phyloP scores from a whole-genome alignment of 1,139 yeast genomes.

The Diutina rugosa region DNA sequence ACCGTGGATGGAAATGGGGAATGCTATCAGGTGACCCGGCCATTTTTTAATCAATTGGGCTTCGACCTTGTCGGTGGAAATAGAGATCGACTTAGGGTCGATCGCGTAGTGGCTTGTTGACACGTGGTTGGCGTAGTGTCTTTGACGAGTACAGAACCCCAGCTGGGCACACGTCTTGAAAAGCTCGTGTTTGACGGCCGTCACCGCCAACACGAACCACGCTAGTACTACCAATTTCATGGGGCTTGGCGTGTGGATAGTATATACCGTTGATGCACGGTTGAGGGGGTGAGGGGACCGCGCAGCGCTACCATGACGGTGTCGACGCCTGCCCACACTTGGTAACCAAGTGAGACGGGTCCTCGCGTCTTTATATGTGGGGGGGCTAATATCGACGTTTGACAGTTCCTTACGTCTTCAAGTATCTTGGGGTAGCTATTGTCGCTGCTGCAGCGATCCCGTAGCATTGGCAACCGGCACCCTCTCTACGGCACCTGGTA shows the following conservation, averaged over 20 bases:
- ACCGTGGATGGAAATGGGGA: slow-evolving; percentile 43
- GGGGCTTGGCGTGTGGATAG: not conserved
- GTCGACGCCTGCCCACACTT: no score
- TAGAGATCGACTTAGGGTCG: slow-evolving; percentile 24
- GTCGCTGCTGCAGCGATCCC: not conserved
- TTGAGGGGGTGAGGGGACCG: not conserved
- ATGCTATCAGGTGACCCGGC: slow-evolving; percentile 18
- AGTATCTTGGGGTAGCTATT: not conserved
- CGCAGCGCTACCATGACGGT: not conserved
- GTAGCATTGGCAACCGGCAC: not conserved
- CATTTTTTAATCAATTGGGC: slow-evolving; percentile 37
- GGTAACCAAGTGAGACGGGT: no score
- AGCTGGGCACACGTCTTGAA: slow-evolving; percentile 74
- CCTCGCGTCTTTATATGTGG: no score
- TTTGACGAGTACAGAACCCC: slow-evolving; percentile 77
- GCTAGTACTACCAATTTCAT: not conserved
- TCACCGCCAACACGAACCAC: slow-evolving; percentile 13
- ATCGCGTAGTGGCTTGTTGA: slow-evolving; percentile 38
- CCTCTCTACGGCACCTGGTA: not conserved
- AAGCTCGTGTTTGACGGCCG: slow-evolving; percentile 48
- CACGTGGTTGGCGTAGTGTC: slow-evolving; percentile 51
- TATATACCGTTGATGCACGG: not conserved
- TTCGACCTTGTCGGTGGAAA: slow-evolving; percentile 13
- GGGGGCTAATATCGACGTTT: no score
- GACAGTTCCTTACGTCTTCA: no score